Evolutionary conservation across 768 basidiomycete genomes (phyloP).

Genomic region (Lyophyllum atratum): DNA sequence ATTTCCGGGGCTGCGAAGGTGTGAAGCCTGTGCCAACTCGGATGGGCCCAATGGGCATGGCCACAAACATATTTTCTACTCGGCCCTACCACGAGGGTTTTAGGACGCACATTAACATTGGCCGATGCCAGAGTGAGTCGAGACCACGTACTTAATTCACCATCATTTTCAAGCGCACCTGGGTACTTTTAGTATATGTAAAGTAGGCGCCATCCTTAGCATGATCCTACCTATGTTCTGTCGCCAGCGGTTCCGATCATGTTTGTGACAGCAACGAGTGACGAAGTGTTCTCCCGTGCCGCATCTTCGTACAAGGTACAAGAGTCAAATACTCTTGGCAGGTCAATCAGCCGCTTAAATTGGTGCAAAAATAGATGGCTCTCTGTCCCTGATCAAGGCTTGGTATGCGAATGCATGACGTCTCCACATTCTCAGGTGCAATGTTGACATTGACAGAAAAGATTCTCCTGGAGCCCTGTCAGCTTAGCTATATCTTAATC

Average conservation of each 20-base stretch:
- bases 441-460: not conserved
- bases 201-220: not conserved
- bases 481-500: no score
- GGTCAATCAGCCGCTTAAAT: not conserved
- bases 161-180: not conserved
- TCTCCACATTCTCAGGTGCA: not conserved
- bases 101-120: no score
- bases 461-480: not conserved
- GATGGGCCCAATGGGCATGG: no score
- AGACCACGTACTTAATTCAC: no score
- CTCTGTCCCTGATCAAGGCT: slow-evolving; percentile 1
- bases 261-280: slow-evolving; percentile 3
- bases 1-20: no score
- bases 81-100: no score
- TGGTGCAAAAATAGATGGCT: not conserved
- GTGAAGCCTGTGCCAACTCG: no score
- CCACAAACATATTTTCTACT: no score
- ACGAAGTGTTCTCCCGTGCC: no score
- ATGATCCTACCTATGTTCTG: not conserved
- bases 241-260: not conserved
- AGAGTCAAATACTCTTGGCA: slow-evolving; percentile 3
- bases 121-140: no score
- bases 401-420: not conserved
- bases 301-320: no score
- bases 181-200: not conserved